phyloP scores from a whole-genome alignment of 257 asterid genomes.

The Petrea volubilis region DNA sequence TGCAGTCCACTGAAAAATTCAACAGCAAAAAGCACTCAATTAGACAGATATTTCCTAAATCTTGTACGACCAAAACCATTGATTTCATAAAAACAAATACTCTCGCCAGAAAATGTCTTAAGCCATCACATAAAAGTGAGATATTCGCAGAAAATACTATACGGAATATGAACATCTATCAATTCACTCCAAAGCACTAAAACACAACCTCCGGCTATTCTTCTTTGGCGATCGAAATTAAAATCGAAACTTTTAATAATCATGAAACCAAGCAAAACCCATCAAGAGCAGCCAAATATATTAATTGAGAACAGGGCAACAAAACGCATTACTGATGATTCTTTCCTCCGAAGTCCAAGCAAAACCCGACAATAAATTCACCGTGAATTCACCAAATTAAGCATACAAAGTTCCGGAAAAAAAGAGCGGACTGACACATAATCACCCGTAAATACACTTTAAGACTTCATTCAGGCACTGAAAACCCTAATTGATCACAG shows the following conservation, averaged over 20 bases:
- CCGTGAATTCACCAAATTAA: conserved; percentile 21
- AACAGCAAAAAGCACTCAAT: background rate
- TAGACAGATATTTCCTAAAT: background rate
- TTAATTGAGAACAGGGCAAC: background rate
- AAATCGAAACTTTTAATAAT: background rate
- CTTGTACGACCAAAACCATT: conserved; percentile 5
- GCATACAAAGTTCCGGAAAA: conserved; percentile 6
- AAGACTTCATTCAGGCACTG: conserved; percentile 10
- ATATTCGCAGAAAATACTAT: background rate
- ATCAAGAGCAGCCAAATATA: background rate
- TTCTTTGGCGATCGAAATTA: background rate
- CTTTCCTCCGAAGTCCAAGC: conserved; percentile 10
- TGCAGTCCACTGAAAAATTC: background rate
- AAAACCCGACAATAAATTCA: background rate
- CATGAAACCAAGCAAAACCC: background rate
- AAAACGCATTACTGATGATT: background rate
- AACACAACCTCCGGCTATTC: background rate
- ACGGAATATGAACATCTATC: conserved; percentile 13
- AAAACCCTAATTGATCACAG: conserved; percentile 47
- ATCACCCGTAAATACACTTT: conserved; percentile 24
- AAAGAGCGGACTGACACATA: conserved; percentile 1
- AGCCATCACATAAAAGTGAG: background rate
- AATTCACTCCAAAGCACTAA: background rate
- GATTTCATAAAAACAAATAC: background rate
- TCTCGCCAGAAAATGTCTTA: background rate